Base-by-base conservation (phyloP, 352 stramenopile species). In the Pythium aquatile region DNA sequence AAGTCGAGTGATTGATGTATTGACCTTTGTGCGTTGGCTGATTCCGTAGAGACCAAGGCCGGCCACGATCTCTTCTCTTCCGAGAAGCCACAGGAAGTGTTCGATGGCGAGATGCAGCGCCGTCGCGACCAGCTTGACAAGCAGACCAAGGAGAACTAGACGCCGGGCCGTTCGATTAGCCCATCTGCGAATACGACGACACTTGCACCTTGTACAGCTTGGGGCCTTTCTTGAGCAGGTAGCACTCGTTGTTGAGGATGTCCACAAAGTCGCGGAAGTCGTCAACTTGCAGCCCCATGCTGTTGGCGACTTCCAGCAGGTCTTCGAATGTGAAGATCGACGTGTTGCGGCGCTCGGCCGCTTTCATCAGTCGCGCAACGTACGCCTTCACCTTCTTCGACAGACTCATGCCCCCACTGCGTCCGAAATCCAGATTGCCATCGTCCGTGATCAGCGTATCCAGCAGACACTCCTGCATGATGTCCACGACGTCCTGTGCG, bases 401-500 rank as follows among this genome's bases (percentile, higher is more conserved):
- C 26, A 76, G n/a, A 42, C 61, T 79, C 67, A 77, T 72, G 24
- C 61, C 61, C 24, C 77, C 70, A 39, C 61, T 83, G 32, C 77
- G 68, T 26, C 74, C 67, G 28, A 87, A 87, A 49, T 98, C 91
- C 40, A 98, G 61, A 33, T 79, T 74, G 2, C 89, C 91, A 47
- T 74, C 77, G 54, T 95, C 89, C 44, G 93, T 89, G 40, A 77
- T 93, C 56, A 92, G 83, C 47, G 92, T 90, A 61, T 97, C 81
- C 26, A 88, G 77, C 9, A 98, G 63, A 58, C 81, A 94, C 63
- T 95, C 85, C 59, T 93, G 79, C 87, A 98, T 96, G 35, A 98
- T 76, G 49, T 97, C 85, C 7, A 98, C 86, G 29, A 98, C 94
- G 77, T 99, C 95, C 64, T 97, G 72, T 6, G 94, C 95, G 69